Conservation (phyloP, 1,284 basidiomycete species). For the Pulveroboletus sp. region DNA sequence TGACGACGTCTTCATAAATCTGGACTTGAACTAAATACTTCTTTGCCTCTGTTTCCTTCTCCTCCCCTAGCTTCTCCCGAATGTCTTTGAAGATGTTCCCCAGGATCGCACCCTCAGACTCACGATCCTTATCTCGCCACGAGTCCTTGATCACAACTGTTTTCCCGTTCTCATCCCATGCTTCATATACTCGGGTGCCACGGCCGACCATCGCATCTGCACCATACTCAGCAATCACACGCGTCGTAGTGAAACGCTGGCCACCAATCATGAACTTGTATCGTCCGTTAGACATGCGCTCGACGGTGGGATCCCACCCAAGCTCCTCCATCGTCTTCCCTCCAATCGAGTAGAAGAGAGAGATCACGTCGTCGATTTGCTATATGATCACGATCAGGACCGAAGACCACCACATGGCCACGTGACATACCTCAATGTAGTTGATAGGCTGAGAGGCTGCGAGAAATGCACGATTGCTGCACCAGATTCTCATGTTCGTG, state of each 20-base stretch:
- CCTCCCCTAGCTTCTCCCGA: not conserved
- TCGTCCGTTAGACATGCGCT: not conserved
- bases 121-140: slow-evolving; percentile 2
- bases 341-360: slow-evolving; percentile 6
- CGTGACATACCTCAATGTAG: not conserved
- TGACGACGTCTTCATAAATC: slow-evolving; percentile 1
- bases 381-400: slow-evolving; percentile 5
- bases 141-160: slow-evolving; percentile 9
- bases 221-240: not conserved
- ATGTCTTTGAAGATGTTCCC: slow-evolving; percentile 1
- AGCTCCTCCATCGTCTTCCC: not conserved
- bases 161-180: not conserved
- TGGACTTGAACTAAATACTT: slow-evolving; percentile 4
- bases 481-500: slow-evolving; percentile 15
- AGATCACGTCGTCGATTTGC: not conserved
- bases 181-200: slow-evolving; percentile 14
- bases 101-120: slow-evolving; percentile 1
- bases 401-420: not conserved
- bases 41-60: not conserved
- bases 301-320: slow-evolving; percentile 22
- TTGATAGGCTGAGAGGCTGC: not conserved
- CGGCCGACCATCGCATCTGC: slow-evolving; percentile 9
- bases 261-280: slow-evolving; percentile 5
- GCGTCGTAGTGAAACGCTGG: not conserved
- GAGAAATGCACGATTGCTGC: slow-evolving; percentile 3